Evolutionary conservation across 108 stramenopile species (phyloP), one percentile per base, ranked within the genome.

Genomic region (Nannochloropsis salina): DNA sequence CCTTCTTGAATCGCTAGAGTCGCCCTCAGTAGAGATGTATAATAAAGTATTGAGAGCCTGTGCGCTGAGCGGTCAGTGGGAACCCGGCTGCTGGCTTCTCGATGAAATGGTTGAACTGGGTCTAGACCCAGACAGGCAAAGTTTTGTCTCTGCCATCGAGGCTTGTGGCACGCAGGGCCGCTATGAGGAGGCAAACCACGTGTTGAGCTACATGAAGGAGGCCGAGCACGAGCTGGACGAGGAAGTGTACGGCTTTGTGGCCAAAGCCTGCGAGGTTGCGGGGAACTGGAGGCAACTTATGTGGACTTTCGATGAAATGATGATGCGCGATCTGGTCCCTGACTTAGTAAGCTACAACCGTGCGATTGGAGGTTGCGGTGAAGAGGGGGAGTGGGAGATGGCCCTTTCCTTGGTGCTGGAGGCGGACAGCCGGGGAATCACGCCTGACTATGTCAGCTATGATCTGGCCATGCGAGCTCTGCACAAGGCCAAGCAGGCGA

Each of bases 21-120:
- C 61, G 4, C 61, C 61, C 61, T 2, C 61, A n/a, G 61, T 74
- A 15, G 61, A 74, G 61, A 74, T 74, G 20, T 74, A 74, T n/a
- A 74, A 74, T 2, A 74, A 74, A n/a, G 61, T 74, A 3, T n/a
- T 74, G 61, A 74, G n/a, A n/a, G 61, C 61, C 4, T 74, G 61
- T n/a, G 61, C 61, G 61, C 15, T 15, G 61, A n/a, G n/a, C 20
- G 61, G 61, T n/a, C 61, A 74, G 61, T 74, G 61, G 61, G 61
- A 74, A 74, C 61, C 61, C 20, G 61, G 61, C n/a, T 74, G 61
- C 61, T 74, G 61, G 61, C 61, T 74, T 2, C n/a, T 74, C 15
- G 61, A 74, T n/a, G 61, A 74, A n/a, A 74, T 74, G 61, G 61
- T 74, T n/a, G 61, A 74, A n/a, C 61, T 74, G 61, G 61, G 61